Conservation (phyloP, 2,329 filamentous ascomycete genomes). For the Epichloe typhina region DNA sequence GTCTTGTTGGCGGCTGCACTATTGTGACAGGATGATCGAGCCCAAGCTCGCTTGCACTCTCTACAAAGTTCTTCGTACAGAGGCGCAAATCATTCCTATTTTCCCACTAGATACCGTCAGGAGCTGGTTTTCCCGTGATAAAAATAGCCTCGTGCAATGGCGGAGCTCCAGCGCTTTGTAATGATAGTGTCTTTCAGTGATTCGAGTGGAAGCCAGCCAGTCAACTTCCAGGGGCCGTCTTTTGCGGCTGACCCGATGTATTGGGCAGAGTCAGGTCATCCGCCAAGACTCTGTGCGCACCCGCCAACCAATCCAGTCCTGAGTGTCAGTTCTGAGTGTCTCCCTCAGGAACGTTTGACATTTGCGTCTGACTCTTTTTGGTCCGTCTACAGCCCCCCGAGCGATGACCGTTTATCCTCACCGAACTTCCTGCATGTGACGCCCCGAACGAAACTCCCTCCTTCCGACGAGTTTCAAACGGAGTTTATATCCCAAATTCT, state of each 20-base stretch:
- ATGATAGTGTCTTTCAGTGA: not conserved
- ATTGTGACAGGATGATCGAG: too few relatives aligned
- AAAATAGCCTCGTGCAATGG: too few relatives aligned
- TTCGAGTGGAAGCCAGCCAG: not conserved
- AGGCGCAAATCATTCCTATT: too few relatives aligned
- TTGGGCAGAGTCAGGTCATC: not conserved
- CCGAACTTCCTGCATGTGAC: not conserved
- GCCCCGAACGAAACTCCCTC: not conserved
- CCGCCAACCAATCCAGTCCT: slow-evolving; percentile 1
- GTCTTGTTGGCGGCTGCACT: too few relatives aligned
- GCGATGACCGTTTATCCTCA: not conserved
- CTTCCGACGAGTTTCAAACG: not conserved
- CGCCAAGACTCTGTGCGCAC: not conserved
- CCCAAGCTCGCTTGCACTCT: too few relatives aligned
- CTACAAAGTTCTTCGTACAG: too few relatives aligned
- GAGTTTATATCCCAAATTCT: not conserved
- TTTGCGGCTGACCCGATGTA: not conserved
- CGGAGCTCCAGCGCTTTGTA: not conserved
- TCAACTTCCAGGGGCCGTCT: not conserved
- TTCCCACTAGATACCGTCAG: too few relatives aligned
- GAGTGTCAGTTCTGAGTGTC: too few relatives aligned
- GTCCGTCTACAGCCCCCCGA: too few relatives aligned
- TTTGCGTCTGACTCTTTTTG: not conserved
- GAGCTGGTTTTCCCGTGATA: too few relatives aligned
- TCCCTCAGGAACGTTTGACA: not conserved